These are phyloP conservation scores for Sporothrix pseudoabietina DNA, from an alignment of 2,329 filamentous ascomycete species.

Conservation along the genomic window DNA sequence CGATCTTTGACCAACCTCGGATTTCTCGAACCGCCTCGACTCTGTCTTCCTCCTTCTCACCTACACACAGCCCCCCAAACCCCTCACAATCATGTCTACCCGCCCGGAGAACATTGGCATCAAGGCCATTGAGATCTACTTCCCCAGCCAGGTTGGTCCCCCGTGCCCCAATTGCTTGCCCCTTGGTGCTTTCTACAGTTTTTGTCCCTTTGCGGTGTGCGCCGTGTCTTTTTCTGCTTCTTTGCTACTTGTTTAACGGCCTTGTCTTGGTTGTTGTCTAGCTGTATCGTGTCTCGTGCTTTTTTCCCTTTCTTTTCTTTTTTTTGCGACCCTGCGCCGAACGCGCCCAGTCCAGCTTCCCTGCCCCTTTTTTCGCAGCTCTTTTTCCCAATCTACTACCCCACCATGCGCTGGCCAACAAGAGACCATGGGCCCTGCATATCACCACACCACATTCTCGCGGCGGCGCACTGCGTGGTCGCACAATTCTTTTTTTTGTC, in stretches of 20 bases:
- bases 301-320: slow-evolving; percentile 16
- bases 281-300: slow-evolving; percentile 12
- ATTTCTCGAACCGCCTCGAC: background rate
- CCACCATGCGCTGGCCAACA: slow-evolving; percentile 20
- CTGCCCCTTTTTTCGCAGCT: slow-evolving; percentile 19
- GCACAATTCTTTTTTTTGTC: background rate
- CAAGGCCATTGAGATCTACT: slow-evolving; percentile 90
- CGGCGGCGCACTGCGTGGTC: background rate
- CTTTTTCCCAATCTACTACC: background rate
- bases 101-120: slow-evolving; percentile 88
- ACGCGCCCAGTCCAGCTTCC: background rate
- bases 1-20: slow-evolving; percentile 18
- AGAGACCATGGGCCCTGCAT: slow-evolving; percentile 4
- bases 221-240: background rate
- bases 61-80: background rate
- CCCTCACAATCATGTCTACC: slow-evolving; percentile 60
- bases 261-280: background rate
- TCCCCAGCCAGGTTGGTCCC: slow-evolving; percentile 74
- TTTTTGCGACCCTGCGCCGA: slow-evolving; percentile 14
- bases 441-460: background rate
- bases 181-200: no score
- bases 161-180: background rate
- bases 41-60: background rate
- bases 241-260: background rate
- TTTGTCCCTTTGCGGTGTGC: background rate